Evolutionary conservation across 495 filamentous ascomycete species (phyloP).

Genomic region (Clohesyomyces aquaticus): DNA sequence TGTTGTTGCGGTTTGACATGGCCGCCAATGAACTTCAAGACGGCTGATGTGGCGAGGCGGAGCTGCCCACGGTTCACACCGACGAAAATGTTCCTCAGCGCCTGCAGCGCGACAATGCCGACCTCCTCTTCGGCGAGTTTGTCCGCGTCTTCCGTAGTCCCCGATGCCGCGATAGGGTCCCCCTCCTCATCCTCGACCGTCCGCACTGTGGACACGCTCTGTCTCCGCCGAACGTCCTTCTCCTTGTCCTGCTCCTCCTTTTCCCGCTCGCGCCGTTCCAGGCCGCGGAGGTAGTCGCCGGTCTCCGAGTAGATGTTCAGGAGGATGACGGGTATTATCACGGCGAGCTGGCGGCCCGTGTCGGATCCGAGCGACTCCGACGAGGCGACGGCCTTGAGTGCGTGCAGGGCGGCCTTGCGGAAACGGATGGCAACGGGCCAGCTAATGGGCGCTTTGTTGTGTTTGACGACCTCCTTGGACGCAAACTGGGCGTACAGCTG

Average conservation of each 20-base stretch:
- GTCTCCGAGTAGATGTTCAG: constrained; percentile 81
- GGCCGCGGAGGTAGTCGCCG: constrained; percentile 64
- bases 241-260: constrained; percentile 70
- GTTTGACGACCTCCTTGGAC: constrained; percentile 53
- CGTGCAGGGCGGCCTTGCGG: constrained; percentile 77
- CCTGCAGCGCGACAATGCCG: constrained; percentile 78
- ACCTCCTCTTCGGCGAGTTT: constrained; percentile 83
- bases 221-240: constrained; percentile 60
- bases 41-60: constrained; percentile 67
- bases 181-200: constrained; percentile 69
- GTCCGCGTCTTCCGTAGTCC: constrained; percentile 80
- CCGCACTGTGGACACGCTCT: constrained; percentile 76
- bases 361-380: constrained; percentile 76
- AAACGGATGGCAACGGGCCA: constrained; percentile 80
- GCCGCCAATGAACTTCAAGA: constrained; percentile 71
- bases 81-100: constrained; percentile 76
- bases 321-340: constrained; percentile 79
- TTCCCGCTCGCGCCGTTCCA: constrained; percentile 64
- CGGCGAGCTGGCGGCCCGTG: constrained; percentile 70
- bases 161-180: constrained; percentile 67
- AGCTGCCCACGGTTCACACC: constrained; percentile 77
- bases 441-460: constrained; percentile 58
- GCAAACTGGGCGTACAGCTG: constrained; percentile 77
- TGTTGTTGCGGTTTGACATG: constrained; percentile 57
- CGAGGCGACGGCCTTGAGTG: constrained; percentile 75